Evolutionary conservation across 805 yeast genomes (phyloP).

Genomic region (Millerozyma acaciae): DNA sequence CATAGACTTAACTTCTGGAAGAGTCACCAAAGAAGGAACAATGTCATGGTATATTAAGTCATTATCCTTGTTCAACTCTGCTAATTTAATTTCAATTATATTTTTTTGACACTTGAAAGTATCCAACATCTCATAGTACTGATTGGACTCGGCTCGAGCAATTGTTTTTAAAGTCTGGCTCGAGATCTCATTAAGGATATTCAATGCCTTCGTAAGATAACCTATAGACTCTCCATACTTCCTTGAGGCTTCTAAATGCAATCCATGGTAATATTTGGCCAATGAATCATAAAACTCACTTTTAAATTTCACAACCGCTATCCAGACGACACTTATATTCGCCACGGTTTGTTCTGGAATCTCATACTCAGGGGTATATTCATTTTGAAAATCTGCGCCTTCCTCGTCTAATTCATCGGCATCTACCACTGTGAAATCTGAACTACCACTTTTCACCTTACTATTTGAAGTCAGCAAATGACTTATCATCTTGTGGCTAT

Average conservation of each 20-base stretch:
- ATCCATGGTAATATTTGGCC: slow-evolving; percentile 57
- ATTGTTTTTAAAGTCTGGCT: slow-evolving; percentile 22
- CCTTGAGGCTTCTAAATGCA: slow-evolving; percentile 47
- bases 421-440: slow-evolving; percentile 18
- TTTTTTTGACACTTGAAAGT: slow-evolving; percentile 40
- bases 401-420: slow-evolving; percentile 21
- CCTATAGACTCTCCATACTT: slow-evolving; percentile 80
- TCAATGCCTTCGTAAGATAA: slow-evolving; percentile 49
- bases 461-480: slow-evolving; percentile 14
- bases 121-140: slow-evolving; percentile 36
- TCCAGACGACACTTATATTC: slow-evolving; percentile 45
- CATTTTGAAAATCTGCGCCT: slow-evolving; percentile 14
- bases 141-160: slow-evolving; percentile 19
- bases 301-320: slow-evolving; percentile 48
- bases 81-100: slow-evolving; percentile 32
- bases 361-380: slow-evolving; percentile 16
- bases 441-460: slow-evolving; percentile 8
- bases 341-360: slow-evolving; percentile 18
- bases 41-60: slow-evolving; percentile 83
- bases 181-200: slow-evolving; percentile 32
- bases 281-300: slow-evolving; percentile 53
- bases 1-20: slow-evolving; percentile 65
- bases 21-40: slow-evolving; percentile 57
- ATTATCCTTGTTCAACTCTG: slow-evolving; percentile 68
- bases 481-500: slow-evolving; percentile 44